Evolutionary conservation across 345 rosid genomes (phyloP).

Genomic region (Orychophragmus violaceus): DNA sequence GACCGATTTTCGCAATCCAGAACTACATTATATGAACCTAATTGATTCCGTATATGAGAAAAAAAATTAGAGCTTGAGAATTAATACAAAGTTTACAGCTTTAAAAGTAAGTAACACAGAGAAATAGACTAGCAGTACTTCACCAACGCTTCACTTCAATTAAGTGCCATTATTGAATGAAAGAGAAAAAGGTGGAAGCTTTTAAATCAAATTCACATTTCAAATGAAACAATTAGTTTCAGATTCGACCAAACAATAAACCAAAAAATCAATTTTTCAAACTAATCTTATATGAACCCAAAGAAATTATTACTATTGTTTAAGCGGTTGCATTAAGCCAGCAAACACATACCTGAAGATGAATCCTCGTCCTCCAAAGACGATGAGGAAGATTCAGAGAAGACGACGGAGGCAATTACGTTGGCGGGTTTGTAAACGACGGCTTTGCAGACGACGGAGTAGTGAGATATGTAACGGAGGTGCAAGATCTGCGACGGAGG

Average conservation of each 20-base stretch:
- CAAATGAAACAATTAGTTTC: not conserved
- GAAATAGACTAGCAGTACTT: not conserved
- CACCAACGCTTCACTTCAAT: not conserved
- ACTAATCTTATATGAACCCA: not conserved
- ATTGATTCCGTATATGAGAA: not conserved
- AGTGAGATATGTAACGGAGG: too few species aligned
- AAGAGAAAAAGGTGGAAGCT: not conserved
- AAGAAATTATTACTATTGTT: not conserved
- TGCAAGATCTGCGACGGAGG: too few species aligned
- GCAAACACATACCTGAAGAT: constrained; percentile 36
- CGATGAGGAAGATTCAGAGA: constrained; percentile 50
- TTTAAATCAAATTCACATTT: constrained; percentile 14
- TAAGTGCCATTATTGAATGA: constrained; percentile 5
- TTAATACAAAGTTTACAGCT: not conserved
- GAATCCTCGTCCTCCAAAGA: constrained; percentile 49
- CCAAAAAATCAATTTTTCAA: not conserved
- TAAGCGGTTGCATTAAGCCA: not conserved
- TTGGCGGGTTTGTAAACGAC: constrained; percentile 68
- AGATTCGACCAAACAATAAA: not conserved
- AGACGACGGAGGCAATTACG: constrained; percentile 62
- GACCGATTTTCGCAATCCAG: not conserved
- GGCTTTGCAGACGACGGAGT: too few species aligned
- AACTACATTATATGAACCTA: not conserved
- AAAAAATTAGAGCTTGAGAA: not conserved
- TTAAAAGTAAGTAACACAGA: not conserved